phyloP scores from a whole-genome alignment of 2,329 filamentous ascomycete species.

The Zymoseptoria crescenta region DNA sequence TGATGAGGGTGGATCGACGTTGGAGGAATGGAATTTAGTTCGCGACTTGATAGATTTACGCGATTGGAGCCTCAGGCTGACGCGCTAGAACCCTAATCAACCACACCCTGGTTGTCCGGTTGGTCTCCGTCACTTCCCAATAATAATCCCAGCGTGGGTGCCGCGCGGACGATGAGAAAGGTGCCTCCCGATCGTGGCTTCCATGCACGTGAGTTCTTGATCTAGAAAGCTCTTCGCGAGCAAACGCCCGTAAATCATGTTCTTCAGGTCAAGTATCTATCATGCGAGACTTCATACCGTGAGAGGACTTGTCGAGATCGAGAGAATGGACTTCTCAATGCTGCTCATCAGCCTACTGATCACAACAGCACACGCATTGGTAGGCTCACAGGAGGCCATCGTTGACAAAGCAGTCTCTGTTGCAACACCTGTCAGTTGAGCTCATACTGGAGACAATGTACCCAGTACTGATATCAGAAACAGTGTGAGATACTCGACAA shows the following conservation, averaged over 20 bases:
- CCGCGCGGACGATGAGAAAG: not conserved
- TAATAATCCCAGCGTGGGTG: not conserved
- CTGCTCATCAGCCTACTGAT: not conserved
- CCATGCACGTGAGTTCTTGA: not conserved
- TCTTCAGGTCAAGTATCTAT: not conserved
- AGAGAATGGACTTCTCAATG: not conserved
- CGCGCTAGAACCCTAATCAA: too few species aligned
- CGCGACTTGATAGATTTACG: too few species aligned
- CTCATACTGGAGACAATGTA: not conserved
- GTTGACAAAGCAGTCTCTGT: not conserved
- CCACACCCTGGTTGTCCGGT: too few species aligned
- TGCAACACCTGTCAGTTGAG: not conserved
- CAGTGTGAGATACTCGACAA: constrained; percentile 9
- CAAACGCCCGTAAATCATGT: not conserved
- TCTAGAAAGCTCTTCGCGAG: not conserved
- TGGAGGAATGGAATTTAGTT: not conserved
- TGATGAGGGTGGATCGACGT: not conserved
- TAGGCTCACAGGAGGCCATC: not conserved
- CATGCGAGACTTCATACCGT: not conserved
- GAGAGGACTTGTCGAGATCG: not conserved
- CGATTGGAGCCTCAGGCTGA: too few species aligned
- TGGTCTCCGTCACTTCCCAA: too few species aligned
- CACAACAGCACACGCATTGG: not conserved
- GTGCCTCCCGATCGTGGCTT: not conserved
- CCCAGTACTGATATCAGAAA: not conserved